Conservation (phyloP, 305 asterid species). For the Plantago lanceolata region DNA sequence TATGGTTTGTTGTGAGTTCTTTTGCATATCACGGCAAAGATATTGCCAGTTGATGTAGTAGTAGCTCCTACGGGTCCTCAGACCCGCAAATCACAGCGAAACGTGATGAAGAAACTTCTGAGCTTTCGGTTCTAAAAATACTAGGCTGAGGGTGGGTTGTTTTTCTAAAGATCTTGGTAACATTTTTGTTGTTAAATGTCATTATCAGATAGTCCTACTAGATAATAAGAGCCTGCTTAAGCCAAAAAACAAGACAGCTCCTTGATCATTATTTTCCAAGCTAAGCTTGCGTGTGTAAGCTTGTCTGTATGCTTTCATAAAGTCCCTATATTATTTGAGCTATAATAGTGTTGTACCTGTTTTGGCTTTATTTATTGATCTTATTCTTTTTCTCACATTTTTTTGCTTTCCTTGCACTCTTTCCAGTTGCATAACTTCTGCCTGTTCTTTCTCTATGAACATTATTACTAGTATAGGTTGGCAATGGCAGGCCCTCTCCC, state of each 20-base stretch:
- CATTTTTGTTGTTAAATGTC: neutral
- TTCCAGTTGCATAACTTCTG: slow-evolving; percentile 10
- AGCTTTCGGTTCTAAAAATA: neutral
- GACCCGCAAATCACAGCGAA: no score
- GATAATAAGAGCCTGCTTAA: neutral
- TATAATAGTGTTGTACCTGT: neutral
- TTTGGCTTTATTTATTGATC: neutral
- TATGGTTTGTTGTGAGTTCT: slow-evolving; percentile 3
- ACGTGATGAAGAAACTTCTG: no score
- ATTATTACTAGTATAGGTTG: slow-evolving; percentile 4
- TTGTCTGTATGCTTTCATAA: neutral
- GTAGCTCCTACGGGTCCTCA: neutral
- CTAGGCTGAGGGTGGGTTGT: neutral
- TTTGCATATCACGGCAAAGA: neutral
- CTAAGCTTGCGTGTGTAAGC: slow-evolving; percentile 1
- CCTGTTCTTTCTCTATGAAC: neutral
- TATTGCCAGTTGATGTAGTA: neutral
- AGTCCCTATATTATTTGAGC: neutral
- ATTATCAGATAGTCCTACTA: neutral
- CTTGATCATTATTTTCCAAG: slow-evolving; percentile 5
- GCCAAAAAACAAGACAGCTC: neutral
- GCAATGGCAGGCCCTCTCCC: neutral
- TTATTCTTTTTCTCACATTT: neutral
- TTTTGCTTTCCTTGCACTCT: slow-evolving; percentile 8
- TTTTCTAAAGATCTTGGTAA: neutral